Evolutionary conservation across 495 filamentous ascomycete species (phyloP).

Genomic region (Penicillium manginii): DNA sequence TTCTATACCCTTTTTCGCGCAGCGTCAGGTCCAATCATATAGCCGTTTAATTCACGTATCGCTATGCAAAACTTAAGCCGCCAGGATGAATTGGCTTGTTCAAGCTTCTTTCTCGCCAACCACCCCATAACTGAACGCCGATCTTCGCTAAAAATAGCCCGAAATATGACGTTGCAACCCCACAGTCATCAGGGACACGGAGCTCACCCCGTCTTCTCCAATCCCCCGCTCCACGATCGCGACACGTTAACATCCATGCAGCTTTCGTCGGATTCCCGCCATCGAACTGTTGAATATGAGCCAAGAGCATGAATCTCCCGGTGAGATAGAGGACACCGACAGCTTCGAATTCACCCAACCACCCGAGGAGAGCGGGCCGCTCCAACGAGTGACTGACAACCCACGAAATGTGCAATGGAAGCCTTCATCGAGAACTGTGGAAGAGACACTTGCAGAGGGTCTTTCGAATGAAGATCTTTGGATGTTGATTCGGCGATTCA

Average conservation of each 20-base stretch:
- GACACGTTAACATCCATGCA: neutral
- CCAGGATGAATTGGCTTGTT: neutral
- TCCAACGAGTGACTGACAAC: slow-evolving; percentile 11
- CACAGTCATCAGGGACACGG: slow-evolving; percentile 5
- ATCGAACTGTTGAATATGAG: slow-evolving; percentile 22
- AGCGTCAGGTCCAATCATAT: neutral
- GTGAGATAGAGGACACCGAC: slow-evolving; percentile 25
- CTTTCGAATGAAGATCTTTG: slow-evolving; percentile 85
- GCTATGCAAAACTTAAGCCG: neutral
- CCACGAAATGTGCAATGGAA: slow-evolving; percentile 27
- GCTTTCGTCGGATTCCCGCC: neutral
- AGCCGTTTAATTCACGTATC: neutral
- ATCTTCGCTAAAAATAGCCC: slow-evolving; percentile 4
- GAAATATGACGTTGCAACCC: slow-evolving; percentile 7
- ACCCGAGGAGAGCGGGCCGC: slow-evolving; percentile 13
- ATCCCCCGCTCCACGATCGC: neutral
- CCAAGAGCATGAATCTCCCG: slow-evolving; percentile 18
- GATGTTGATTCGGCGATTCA: slow-evolving; percentile 78
- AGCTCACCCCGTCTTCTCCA: neutral
- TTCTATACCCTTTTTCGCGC: neutral
- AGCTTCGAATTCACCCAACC: slow-evolving; percentile 12
- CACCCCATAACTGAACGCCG: neutral
- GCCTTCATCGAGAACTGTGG: slow-evolving; percentile 20
- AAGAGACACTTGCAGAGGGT: slow-evolving; percentile 43
- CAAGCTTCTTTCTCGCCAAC: neutral